These are phyloP conservation scores for Pichia sp. DNA, from an alignment of 1,139 yeast species.

Conservation along the genomic window DNA sequence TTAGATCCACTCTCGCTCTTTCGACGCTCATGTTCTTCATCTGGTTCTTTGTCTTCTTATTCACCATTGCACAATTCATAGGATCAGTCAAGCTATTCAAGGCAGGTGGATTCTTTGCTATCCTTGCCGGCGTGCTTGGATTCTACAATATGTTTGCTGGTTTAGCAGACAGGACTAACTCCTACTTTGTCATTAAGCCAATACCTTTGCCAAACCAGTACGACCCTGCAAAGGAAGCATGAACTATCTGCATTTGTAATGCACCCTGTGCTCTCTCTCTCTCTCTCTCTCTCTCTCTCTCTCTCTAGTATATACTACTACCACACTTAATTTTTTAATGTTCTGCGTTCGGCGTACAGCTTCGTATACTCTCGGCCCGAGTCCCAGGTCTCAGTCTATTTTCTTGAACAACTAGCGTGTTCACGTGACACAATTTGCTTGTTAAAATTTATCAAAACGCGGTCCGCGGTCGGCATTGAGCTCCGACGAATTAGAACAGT, in stretches of 20 bases:
- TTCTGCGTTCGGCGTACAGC: no score
- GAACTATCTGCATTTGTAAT: background rate
- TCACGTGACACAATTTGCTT: no score
- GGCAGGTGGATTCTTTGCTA: conserved; percentile 71
- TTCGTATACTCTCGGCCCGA: no score
- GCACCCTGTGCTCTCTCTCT: no score
- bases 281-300: no score
- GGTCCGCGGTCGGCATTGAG: no score
- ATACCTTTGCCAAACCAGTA: conserved; percentile 31
- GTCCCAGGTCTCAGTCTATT: no score
- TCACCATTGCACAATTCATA: conserved; percentile 51
- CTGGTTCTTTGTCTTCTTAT: conserved; percentile 47
- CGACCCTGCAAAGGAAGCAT: conserved; percentile 15
- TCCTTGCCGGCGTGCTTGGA: conserved; percentile 53
- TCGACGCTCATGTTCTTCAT: conserved; percentile 46
- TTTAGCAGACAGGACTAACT: conserved; percentile 32
- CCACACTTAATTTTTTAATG: no score
- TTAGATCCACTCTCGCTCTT: conserved; percentile 60
- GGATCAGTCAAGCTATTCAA: conserved; percentile 38
- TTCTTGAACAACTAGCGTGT: no score
- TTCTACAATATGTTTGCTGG: conserved; percentile 49
- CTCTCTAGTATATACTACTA: no score
- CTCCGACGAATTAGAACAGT: no score
- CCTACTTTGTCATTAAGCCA: conserved; percentile 33
- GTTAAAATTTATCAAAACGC: no score